Percentiles rank a stretch among this genome's conserved stretches.
phyloP scores from a whole-genome alignment of 2,329 filamentous ascomycete genomes.

The Penicillium crustosum region DNA sequence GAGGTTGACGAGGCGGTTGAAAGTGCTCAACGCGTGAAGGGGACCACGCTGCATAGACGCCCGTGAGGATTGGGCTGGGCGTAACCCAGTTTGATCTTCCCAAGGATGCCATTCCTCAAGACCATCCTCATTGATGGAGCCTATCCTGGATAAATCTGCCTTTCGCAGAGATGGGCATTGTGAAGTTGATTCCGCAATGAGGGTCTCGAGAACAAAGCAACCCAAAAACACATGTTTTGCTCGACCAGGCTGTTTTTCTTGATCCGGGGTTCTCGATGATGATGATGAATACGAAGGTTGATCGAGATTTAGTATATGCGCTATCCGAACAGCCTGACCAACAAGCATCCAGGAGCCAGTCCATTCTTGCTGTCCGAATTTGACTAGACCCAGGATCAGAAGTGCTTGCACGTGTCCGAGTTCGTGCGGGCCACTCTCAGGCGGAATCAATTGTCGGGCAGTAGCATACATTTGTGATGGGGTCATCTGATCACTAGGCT shows the following conservation, averaged over 20 bases:
- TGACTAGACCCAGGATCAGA: slow-evolving; percentile 61
- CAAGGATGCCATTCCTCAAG: slow-evolving; percentile 75
- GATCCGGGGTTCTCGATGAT: slow-evolving; percentile 41
- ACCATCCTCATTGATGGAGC: slow-evolving; percentile 62
- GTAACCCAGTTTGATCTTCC: slow-evolving; percentile 51
- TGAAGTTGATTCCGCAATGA: slow-evolving; percentile 51
- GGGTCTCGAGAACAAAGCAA: slow-evolving; percentile 55
- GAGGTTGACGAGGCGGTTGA: slow-evolving; percentile 51
- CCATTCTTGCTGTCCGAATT: slow-evolving; percentile 59
- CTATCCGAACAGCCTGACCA: slow-evolving; percentile 61
- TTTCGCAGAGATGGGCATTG: slow-evolving; percentile 51
- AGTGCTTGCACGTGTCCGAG: slow-evolving; percentile 57
- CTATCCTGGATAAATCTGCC: slow-evolving; percentile 50
- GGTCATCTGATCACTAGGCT: slow-evolving; percentile 17
- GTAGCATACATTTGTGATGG: slow-evolving; percentile 48
- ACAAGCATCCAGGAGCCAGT: slow-evolving; percentile 64
- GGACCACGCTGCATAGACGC: slow-evolving; percentile 39
- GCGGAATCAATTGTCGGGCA: slow-evolving; percentile 45
- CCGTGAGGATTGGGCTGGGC: slow-evolving; percentile 26
- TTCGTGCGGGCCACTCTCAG: slow-evolving; percentile 49
- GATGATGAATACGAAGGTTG: slow-evolving; percentile 50
- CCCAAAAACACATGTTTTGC: slow-evolving; percentile 51
- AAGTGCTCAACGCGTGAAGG: slow-evolving; percentile 52
- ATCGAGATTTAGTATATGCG: slow-evolving; percentile 29
- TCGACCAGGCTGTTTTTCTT: slow-evolving; percentile 36